Base-by-base conservation (phyloP, 129 eudicot species). In the Tanacetum coccineum region DNA sequence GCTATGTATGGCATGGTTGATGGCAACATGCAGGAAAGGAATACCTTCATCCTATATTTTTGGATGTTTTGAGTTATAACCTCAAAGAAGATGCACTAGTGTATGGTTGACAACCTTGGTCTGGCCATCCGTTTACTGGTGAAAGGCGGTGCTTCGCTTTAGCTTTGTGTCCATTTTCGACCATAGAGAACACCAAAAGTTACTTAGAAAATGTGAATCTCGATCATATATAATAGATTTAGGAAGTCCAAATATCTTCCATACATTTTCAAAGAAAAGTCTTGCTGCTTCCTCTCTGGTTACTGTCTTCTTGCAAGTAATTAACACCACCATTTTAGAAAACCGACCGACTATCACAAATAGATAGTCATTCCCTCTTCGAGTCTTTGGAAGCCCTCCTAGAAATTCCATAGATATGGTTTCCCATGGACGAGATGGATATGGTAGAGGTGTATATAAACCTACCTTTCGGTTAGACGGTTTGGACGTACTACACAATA, bases 181-280 rank as follows among this genome's bases (percentile, higher is more conserved):
- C 77, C 77, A 73, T 4, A 73, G 55, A 9, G 77, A 15, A 50
- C 61, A 49, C 70, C 77, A 62, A 72, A 72, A 72, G 13, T 62
- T 61, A 46, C 62, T 50, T n/a, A 72, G 13, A 11, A 72, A 72
- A 1, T 52, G 62, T 3, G 56, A 48, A 14, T 72, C 70, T 0
- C 62, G 49, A 59, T 61, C 40, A 3, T 28, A 60, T 6, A 48
- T 62, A 30, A 72, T 62, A 0, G 70, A 60, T 2, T 1, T 58
- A 0, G 62, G 70, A 2, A 72, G 50, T 3, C 77, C 77, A 17
- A 72, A 72, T 32, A 22, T 20, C 51, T 58, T 61, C 69, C 40
- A 47, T 1, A 62, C 77, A 62, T 72, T 14, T 9, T 72, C 62
- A 51, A 72, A 61, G 49, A 61, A 62, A 6, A 72, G 22, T 9